phyloP scores from a whole-genome alignment of 2,329 filamentous ascomycete genomes.

The Zopfia rhizophila region DNA sequence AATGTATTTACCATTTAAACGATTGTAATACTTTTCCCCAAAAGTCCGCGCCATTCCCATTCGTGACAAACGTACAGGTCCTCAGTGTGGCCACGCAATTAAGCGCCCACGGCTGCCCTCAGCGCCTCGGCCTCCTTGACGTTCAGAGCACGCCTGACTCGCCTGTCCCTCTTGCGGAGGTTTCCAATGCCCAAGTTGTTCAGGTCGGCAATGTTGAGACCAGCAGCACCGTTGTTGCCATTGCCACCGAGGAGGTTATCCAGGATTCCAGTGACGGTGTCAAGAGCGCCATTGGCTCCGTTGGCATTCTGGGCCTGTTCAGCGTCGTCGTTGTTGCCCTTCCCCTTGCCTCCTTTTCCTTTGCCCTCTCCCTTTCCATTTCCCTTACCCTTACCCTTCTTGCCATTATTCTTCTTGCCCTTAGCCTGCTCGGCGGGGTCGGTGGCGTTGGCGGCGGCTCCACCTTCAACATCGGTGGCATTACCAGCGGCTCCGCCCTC shows the following conservation, averaged over 20 bases:
- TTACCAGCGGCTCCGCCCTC: no score
- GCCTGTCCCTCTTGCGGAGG: not conserved
- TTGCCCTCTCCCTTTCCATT: constrained; percentile 8
- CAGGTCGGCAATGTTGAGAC: not conserved
- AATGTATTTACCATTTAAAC: no score
- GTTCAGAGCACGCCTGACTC: not conserved
- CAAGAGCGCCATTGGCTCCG: not conserved
- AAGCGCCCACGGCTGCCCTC: no score
- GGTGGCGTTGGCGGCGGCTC: constrained; percentile 8
- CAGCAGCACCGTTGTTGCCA: not conserved
- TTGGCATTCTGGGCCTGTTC: not conserved
- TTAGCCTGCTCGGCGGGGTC: no score
- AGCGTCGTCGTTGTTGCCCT: constrained; percentile 17
- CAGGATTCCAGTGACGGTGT: no score
- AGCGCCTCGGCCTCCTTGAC: not conserved
- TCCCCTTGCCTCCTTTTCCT: constrained; percentile 16
- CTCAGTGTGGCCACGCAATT: no score
- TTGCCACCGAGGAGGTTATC: no score
- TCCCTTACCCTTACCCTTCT: constrained; percentile 15
- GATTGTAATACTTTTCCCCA: no score
- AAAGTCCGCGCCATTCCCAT: no score
- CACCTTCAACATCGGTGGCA: constrained; percentile 6
- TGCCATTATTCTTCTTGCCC: constrained; percentile 9
- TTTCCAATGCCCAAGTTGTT: constrained; percentile 1
- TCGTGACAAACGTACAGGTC: no score